A percentile compares a stretch with the other conserved stretches of the same genome.
These are phyloP conservation scores for Xylaria nigripes DNA, from an alignment of 495 filamentous ascomycete genomes.

Conservation along the genomic window DNA sequence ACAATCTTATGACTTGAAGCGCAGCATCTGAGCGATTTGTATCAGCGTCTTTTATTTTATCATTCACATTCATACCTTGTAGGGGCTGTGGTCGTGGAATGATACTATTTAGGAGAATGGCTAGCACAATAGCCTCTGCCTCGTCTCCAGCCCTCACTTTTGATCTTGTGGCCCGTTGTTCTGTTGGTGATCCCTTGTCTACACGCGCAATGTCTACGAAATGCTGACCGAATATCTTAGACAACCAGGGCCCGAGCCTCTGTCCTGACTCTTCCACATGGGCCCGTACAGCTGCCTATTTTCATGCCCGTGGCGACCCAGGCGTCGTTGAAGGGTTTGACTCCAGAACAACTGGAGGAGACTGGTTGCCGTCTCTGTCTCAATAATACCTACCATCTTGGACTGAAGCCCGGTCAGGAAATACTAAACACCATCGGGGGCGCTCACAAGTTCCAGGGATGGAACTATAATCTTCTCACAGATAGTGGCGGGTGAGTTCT, in stretches of 20 bases:
- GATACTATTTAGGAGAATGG: conserved; percentile 32
- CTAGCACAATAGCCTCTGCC: conserved; percentile 34
- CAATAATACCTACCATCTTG: conserved; percentile 97
- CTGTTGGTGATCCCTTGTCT: conserved; percentile 45
- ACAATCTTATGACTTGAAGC: no score
- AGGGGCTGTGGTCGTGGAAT: conserved; percentile 17
- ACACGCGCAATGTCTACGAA: background rate
- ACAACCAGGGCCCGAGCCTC: conserved; percentile 94
- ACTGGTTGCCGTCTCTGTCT: conserved; percentile 86
- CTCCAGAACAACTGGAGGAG: conserved; percentile 79
- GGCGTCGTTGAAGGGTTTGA: conserved; percentile 88
- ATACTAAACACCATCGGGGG: conserved; percentile 80
- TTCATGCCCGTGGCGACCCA: conserved; percentile 99
- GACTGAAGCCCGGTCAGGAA: conserved; percentile 86
- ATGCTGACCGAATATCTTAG: conserved; percentile 38
- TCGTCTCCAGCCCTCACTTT: conserved; percentile 61
- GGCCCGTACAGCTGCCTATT: conserved; percentile 76
- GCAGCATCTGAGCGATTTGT: no score
- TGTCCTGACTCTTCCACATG: conserved; percentile 82
- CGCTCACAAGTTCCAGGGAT: conserved; percentile 88
- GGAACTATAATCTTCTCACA: conserved; percentile 90
- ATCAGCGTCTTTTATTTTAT: no score
- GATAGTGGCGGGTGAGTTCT: conserved; percentile 88
- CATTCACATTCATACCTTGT: no score
- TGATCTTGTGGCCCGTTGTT: conserved; percentile 74